phyloP scores from a whole-genome alignment of 495 filamentous ascomycete species.

The Aspergillus heteromorphus region DNA sequence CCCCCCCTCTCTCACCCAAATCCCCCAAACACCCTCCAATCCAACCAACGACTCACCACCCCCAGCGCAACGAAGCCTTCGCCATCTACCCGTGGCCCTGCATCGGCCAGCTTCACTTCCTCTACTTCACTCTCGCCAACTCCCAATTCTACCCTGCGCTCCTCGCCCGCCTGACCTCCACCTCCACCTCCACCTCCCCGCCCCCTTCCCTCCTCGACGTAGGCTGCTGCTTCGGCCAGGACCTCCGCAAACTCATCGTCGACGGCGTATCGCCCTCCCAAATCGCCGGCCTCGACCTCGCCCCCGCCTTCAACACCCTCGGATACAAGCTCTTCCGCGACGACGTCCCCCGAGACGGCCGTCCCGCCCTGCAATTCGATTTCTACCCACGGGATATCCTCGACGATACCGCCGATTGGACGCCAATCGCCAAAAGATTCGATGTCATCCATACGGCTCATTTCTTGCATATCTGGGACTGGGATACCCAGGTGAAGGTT shows the following conservation, averaged over 20 bases:
- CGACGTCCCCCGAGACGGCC: slow-evolving; percentile 8
- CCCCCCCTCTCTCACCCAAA: neutral
- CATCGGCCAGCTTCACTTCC: slow-evolving; percentile 38
- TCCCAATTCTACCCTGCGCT: slow-evolving; percentile 21
- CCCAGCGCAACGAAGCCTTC: neutral
- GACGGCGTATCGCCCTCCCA: slow-evolving; percentile 24
- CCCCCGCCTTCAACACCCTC: slow-evolving; percentile 16
- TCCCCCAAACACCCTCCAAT: neutral
- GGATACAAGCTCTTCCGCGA: slow-evolving; percentile 29
- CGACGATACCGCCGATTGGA: slow-evolving; percentile 1
- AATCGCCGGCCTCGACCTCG: slow-evolving; percentile 25
- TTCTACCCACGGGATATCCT: slow-evolving; percentile 24
- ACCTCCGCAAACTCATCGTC: slow-evolving; percentile 25
- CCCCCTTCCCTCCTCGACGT: slow-evolving; percentile 26
- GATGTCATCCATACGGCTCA: slow-evolving; percentile 20
- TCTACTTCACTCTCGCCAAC: slow-evolving; percentile 20
- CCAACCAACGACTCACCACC: neutral
- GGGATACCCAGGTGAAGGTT: slow-evolving; percentile 21
- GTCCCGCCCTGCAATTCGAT: slow-evolving; percentile 11
- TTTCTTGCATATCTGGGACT: slow-evolving; percentile 33
- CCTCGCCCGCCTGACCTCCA: slow-evolving; percentile 16
- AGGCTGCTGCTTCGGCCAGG: slow-evolving; percentile 34
- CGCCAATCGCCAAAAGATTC: slow-evolving; percentile 14
- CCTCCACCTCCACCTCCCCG: too few relatives aligned
- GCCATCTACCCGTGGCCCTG: slow-evolving; percentile 29